Percentiles rank a stretch among this genome's conserved stretches.
Evolutionary conservation across 441 rosid genomes (phyloP).

Genomic region (Syzygium malaccense): DNA sequence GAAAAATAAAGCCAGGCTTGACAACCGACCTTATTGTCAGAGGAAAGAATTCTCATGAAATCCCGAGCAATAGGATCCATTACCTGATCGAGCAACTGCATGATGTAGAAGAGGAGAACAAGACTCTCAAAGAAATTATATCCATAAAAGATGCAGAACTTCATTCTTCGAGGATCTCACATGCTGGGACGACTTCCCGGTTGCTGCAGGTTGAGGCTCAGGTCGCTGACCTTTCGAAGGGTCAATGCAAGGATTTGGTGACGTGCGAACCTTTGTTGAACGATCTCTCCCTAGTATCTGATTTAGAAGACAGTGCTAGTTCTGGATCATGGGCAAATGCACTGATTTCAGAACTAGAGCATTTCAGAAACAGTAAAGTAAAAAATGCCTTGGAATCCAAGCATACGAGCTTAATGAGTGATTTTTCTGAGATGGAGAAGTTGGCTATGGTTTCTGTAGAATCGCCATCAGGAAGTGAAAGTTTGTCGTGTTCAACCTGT

Average conservation of each 20-base stretch:
- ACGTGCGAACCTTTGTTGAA: constrained; percentile 11
- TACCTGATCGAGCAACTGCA: constrained; percentile 48
- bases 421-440: constrained; percentile 83
- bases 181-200: constrained; percentile 51
- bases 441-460: constrained; percentile 55
- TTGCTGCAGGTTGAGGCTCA: constrained; percentile 50
- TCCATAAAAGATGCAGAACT: constrained; percentile 59
- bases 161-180: constrained; percentile 54
- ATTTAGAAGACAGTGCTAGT: constrained; percentile 53
- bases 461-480: constrained; percentile 27
- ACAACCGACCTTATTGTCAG: constrained; percentile 38
- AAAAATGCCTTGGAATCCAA: constrained; percentile 23
- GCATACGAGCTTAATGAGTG: constrained; percentile 73
- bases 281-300: constrained; percentile 22
- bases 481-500: constrained; percentile 14
- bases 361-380: constrained; percentile 46
- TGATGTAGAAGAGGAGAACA: constrained; percentile 82
- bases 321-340: constrained; percentile 72
- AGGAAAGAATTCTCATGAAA: constrained; percentile 32
- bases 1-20: constrained; percentile 40
- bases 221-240: constrained; percentile 28
- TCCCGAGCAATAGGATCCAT: constrained; percentile 26
- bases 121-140: constrained; percentile 51
- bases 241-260: constrained; percentile 28
- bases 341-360: constrained; percentile 64